Base-by-base conservation (phyloP, 345 rosid genomes). In the Lumnitzera racemosa region DNA sequence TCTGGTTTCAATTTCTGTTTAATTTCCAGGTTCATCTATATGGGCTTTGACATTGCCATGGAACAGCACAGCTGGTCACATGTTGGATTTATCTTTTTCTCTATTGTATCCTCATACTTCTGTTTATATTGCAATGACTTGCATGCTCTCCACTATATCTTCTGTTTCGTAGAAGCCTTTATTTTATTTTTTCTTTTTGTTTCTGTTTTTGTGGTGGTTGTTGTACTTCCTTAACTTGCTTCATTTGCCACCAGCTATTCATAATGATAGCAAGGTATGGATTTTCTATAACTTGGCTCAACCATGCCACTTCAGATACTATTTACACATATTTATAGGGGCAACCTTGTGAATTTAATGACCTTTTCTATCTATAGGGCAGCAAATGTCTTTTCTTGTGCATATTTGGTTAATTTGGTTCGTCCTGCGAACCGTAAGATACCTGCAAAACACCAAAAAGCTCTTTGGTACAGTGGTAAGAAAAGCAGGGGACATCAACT, bases 41-140 rank as follows among this genome's bases (percentile, higher is more conserved):
- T 94, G 99, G 99, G 99, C 24, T 94, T 90, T 74, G 97, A 88
- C 78, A 94, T 94, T 72, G 97, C 95, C 57, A 90, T 94, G 89
- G 99, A 90, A 72, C 87, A 87, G 69, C 99, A 94, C 70, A 90
- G 99, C 73, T 94, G 99, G 99, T 90, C 99, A 12, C 99, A 94
- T 54, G 57, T 84, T 60, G 99, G 99, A 55, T 94, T 94, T 73
- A 90, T 90, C 76, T 84, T 78, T 67, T 88, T 94, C 83, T 94
- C 97, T 41, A 88, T 94, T 75, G 99, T 94, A 94, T 94, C 96
- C 99, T 90, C 63, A 62, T 62, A 54, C 48, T 43, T 57, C 65
- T 8, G 12, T 46, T 46, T 62, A 47, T 36, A 41, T 36, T 36
- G 43, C 43, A 36, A 2, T 36, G 43, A 36, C 10, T 36, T 36